phyloP scores from a whole-genome alignment of 2,329 filamentous ascomycete species.

The Lomentospora prolificans region DNA sequence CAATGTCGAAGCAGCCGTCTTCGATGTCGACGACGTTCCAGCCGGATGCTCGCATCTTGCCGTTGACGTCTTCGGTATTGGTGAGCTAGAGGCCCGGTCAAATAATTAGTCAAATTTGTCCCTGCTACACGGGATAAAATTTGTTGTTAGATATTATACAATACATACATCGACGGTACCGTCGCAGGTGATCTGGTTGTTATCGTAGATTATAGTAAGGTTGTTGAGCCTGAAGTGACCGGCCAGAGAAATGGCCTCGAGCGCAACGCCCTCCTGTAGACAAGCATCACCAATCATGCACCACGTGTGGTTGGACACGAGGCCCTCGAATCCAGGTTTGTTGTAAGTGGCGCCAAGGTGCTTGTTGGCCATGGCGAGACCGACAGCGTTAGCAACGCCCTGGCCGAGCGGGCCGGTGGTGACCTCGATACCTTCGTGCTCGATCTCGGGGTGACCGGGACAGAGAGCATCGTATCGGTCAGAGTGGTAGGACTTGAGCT shows the following conservation, averaged over 20 bases:
- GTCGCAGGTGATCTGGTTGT: slow-evolving; percentile 51
- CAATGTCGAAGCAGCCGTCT: slow-evolving; percentile 42
- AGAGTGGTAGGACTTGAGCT: slow-evolving; percentile 44
- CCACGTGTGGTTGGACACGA: slow-evolving; percentile 42
- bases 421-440: slow-evolving; percentile 46
- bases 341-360: slow-evolving; percentile 46
- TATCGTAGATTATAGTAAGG: slow-evolving; percentile 48
- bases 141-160: no score
- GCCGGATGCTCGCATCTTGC: slow-evolving; percentile 46
- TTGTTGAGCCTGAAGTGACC: slow-evolving; percentile 47
- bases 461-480: slow-evolving; percentile 36
- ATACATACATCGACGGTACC: slow-evolving; percentile 39
- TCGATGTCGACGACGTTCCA: slow-evolving; percentile 46
- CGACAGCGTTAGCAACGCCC: slow-evolving; percentile 50
- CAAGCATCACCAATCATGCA: slow-evolving; percentile 45
- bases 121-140: neutral
- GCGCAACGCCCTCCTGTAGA: slow-evolving; percentile 46
- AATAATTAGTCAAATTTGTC: neutral
- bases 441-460: slow-evolving; percentile 47
- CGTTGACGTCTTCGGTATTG: slow-evolving; percentile 46
- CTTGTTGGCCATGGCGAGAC: slow-evolving; percentile 47
- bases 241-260: slow-evolving; percentile 47
- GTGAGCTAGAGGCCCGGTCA: slow-evolving; percentile 13
- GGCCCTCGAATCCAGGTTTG: slow-evolving; percentile 30
- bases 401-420: slow-evolving; percentile 51